phyloP scores from a whole-genome alignment of 1,284 basidiomycete species.

The Wallemia hederae region DNA sequence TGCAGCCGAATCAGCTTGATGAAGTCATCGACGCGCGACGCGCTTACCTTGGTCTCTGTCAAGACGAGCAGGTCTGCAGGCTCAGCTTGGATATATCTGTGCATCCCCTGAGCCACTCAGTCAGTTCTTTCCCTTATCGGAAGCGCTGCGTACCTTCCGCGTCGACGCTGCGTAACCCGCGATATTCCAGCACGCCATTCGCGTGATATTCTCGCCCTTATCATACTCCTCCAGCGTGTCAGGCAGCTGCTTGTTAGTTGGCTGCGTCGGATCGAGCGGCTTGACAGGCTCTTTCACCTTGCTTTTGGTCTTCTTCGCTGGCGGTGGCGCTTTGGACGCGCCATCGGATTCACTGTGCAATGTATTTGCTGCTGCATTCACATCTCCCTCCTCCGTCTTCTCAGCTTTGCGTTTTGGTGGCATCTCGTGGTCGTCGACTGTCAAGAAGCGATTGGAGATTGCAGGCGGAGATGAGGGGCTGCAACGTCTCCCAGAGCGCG shows the following conservation, averaged over 20 bases:
- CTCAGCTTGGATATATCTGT: constrained; percentile 45
- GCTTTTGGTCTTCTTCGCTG: not conserved
- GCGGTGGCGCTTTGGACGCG: too few species aligned
- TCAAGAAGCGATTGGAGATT: too few species aligned
- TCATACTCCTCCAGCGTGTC: not conserved
- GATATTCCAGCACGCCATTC: not conserved
- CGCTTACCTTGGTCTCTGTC: constrained; percentile 43
- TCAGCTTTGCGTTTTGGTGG: not conserved
- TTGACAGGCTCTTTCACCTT: not conserved
- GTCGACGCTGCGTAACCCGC: not conserved
- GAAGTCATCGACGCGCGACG: not conserved
- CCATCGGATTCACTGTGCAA: too few species aligned
- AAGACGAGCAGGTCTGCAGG: constrained; percentile 48
- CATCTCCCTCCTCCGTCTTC: too few species aligned
- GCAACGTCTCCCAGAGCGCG: too few species aligned
- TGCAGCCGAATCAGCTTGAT: not conserved
- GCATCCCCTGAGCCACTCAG: constrained; percentile 42
- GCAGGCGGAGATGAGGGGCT: too few species aligned
- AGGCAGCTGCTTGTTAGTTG: not conserved
- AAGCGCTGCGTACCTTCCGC: not conserved
- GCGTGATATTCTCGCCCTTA: not conserved
- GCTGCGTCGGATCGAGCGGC: not conserved
- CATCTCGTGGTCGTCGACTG: too few species aligned
- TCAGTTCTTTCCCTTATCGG: too few species aligned
- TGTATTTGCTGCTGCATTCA: too few species aligned